These are phyloP conservation scores for Chlamydomonas sphaeroides DNA, from an alignment of 139 green algal genomes.

Conservation along the genomic window DNA sequence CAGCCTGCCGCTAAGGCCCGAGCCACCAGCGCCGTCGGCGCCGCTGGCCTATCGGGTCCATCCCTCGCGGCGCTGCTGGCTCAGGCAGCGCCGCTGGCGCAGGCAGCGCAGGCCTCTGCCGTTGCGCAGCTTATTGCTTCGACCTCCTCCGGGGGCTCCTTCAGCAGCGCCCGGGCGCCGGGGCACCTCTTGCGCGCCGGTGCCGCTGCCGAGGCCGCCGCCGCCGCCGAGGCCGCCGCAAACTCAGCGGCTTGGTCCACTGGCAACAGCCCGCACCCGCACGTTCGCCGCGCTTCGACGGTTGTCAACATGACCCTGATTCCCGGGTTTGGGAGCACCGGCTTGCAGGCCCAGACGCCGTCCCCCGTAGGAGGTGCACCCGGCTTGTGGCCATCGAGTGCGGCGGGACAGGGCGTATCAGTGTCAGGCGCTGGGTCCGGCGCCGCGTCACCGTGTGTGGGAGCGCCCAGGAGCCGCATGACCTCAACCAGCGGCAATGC, in stretches of 20 bases:
- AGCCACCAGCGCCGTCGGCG: neutral
- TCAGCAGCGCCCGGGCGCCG: neutral
- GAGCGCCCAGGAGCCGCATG: too few species aligned
- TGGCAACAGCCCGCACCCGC: too few species aligned
- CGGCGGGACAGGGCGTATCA: too few species aligned
- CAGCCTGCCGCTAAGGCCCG: neutral
- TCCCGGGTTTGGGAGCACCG: too few species aligned
- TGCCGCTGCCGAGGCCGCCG: neutral
- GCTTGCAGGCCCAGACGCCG: too few species aligned
- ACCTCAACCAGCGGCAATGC: too few species aligned
- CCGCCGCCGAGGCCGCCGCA: neutral
- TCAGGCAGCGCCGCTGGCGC: slow-evolving; percentile 27
- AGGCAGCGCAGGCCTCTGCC: slow-evolving; percentile 24
- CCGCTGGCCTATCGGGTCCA: slow-evolving; percentile 4
- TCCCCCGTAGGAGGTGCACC: too few species aligned
- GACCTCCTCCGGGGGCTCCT: neutral
- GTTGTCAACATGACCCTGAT: neutral
- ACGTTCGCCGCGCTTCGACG: neutral
- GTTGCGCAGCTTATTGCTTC: neutral
- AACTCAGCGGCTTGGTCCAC: neutral
- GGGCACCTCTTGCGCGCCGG: neutral
- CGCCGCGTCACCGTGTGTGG: too few species aligned
- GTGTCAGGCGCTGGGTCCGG: too few species aligned
- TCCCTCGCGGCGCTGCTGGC: slow-evolving; percentile 5
- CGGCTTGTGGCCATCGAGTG: too few species aligned